phyloP scores from a whole-genome alignment of 2,329 filamentous ascomycete species.

The Diaporthe caulivora region DNA sequence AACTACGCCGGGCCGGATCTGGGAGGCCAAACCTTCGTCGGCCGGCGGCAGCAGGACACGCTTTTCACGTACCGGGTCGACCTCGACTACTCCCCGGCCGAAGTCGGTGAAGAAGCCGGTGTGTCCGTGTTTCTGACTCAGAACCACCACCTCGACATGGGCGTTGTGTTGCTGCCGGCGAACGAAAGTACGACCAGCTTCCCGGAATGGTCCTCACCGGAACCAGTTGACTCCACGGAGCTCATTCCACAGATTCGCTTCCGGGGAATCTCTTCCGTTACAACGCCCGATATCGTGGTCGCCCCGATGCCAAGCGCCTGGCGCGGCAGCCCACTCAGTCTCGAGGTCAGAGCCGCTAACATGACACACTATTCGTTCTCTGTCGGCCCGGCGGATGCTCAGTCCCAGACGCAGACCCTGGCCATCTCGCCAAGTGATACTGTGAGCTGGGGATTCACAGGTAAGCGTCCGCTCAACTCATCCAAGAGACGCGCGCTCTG shows the following conservation, averaged over 20 bases:
- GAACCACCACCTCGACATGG: constrained; percentile 64
- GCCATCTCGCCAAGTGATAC: constrained; percentile 50
- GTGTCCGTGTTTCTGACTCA: constrained; percentile 66
- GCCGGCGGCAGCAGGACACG: constrained; percentile 69
- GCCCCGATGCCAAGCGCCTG: constrained; percentile 55
- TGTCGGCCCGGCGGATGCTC: constrained; percentile 49
- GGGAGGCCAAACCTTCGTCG: constrained; percentile 64
- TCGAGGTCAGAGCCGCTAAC: constrained; percentile 59
- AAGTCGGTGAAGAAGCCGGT: constrained; percentile 62
- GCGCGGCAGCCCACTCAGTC: constrained; percentile 50
- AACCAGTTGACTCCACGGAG: constrained; percentile 33
- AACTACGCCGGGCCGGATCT: constrained; percentile 57
- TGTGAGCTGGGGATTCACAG: constrained; percentile 56
- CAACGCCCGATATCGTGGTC: constrained; percentile 53
- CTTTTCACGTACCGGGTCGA: constrained; percentile 64
- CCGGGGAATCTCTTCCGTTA: constrained; percentile 55
- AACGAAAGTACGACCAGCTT: constrained; percentile 44
- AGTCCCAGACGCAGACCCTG: constrained; percentile 49
- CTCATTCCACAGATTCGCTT: constrained; percentile 58
- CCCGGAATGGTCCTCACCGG: constrained; percentile 37
- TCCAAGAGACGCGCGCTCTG: not conserved
- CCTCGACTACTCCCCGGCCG: constrained; percentile 55
- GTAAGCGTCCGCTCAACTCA: constrained; percentile 44
- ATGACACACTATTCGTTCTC: constrained; percentile 58
- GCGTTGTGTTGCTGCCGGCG: constrained; percentile 52